These are phyloP conservation scores for Globisporangium paroecandrum DNA, from an alignment of 352 stramenopile genomes.

Conservation along the genomic window DNA sequence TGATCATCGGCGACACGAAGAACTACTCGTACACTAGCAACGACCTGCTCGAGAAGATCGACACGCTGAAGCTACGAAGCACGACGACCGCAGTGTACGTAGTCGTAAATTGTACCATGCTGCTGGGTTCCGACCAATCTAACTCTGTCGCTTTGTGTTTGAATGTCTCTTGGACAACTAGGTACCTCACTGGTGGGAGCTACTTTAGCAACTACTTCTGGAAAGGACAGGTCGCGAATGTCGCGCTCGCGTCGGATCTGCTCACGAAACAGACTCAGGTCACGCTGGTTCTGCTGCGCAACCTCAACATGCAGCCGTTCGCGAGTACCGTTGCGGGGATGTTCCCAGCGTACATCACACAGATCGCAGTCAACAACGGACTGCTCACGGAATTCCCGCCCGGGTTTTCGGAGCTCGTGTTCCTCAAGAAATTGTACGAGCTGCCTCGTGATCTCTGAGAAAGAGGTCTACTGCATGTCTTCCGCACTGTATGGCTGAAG, in stretches of 20 bases:
- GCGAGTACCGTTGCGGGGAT: not conserved
- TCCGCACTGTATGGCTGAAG: not conserved
- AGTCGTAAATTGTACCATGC: not conserved
- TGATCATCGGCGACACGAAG: not conserved
- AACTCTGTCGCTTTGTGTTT: not conserved
- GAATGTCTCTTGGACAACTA: not conserved
- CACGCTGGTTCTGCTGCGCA: not conserved
- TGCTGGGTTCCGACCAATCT: not conserved
- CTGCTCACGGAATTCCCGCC: not conserved
- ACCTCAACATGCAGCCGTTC: slow-evolving; percentile 1
- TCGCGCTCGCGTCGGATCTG: slow-evolving; percentile 2
- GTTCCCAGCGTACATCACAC: not conserved
- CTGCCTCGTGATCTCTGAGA: not conserved
- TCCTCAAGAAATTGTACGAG: not conserved
- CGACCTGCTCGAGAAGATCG: not conserved
- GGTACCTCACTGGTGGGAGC: not conserved
- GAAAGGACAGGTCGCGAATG: slow-evolving; percentile 8
- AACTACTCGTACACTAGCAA: slow-evolving; percentile 5
- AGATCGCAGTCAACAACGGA: not conserved
- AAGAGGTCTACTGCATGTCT: not conserved
- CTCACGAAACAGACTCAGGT: not conserved
- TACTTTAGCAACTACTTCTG: not conserved
- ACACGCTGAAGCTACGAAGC: not conserved
- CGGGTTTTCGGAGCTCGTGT: not conserved
- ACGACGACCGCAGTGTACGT: slow-evolving; percentile 1